Evolutionary conservation across 2,329 filamentous ascomycete genomes (phyloP), one percentile per base, ranked within the genome.

Genomic region (Lasiodiplodia theobromae): DNA sequence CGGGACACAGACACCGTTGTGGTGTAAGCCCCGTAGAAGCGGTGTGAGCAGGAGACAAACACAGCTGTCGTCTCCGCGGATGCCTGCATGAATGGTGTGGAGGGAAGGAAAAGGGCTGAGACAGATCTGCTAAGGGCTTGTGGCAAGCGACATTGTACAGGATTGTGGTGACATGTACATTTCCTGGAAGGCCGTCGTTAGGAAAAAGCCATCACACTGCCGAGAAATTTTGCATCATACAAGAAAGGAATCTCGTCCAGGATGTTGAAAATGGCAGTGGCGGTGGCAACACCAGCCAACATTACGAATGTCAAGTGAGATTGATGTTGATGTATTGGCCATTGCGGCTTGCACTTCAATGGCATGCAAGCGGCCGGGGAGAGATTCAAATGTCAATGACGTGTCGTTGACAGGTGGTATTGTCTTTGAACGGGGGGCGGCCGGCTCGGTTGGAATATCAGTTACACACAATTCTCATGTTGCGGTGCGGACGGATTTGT

Each of bases 1-100:
- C 10, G 60, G 28, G 10, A 44, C 44, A 64, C 60, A 64, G 25
- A 12, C 60, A 34, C 60, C 60, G 60, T 64, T 64, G 18, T 64
- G 34, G 60, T 64, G 60, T 64, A 64, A 64, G 60, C 60, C 28
- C 47, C 44, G 23, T 25, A 7, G 40, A 64, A 51, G 47, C 28
- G 16, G 60, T 64, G 47, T 64, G 21, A 52, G 28, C n/a, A 11
- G 14, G 31, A 51, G n/a, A 21, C 60, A 47, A 11, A 47, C 28
- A n/a, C 11, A 52, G 18, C 28, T 37, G 16, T 12, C 51, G 31
- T 64, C 44, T 51, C 14, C 21, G n/a, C 47, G 44, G 47, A 25
- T 38, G 16, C 12, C 28, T 52, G 60, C 60, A 64, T 37, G 47
- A 52, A 37, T 31, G 8, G 2, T 23, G 16, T n/a, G 38, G 28